A percentile compares a stretch with the other conserved stretches of the same genome.
Evolutionary conservation across 345 rosid species (phyloP).

Genomic region (Salix udensis): DNA sequence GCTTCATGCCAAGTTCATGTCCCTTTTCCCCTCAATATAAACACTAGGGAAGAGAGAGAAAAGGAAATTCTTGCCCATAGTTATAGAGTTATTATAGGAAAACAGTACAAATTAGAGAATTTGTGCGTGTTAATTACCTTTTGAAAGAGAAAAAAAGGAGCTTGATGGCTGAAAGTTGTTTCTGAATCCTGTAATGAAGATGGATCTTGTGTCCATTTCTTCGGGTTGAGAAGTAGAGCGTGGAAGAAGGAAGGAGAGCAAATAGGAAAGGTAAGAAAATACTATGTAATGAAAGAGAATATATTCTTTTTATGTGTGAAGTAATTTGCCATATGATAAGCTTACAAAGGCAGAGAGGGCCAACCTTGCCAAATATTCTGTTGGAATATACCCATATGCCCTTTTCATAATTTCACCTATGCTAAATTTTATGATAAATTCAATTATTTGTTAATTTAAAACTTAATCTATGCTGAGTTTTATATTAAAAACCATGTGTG

Average conservation of each 20-base stretch:
- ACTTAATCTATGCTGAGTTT: no score
- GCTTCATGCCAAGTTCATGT: no score
- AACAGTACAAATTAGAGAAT: not conserved
- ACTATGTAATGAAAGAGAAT: no score
- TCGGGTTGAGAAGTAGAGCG: not conserved
- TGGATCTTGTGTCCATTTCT: not conserved
- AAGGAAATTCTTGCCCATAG: not conserved
- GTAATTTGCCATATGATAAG: not conserved
- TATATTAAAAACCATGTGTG: no score
- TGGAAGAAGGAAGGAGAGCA: not conserved
- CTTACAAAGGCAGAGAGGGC: not conserved
- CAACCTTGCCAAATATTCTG: not conserved
- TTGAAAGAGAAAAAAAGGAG: not conserved
- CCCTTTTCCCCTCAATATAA: no score
- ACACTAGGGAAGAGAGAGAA: no score
- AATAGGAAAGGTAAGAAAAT: no score
- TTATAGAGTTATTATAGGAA: not conserved
- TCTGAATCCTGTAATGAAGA: not conserved
- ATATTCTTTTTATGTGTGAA: no score
- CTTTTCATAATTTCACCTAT: not conserved
- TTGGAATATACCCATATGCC: not conserved
- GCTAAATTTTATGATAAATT: not conserved
- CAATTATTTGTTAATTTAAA: no score
- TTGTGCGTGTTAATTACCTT: not conserved
- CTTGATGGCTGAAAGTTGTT: not conserved